Base-by-base conservation (phyloP, 805 yeast genomes). In the Zygosaccharomyces gambellarensis region DNA sequence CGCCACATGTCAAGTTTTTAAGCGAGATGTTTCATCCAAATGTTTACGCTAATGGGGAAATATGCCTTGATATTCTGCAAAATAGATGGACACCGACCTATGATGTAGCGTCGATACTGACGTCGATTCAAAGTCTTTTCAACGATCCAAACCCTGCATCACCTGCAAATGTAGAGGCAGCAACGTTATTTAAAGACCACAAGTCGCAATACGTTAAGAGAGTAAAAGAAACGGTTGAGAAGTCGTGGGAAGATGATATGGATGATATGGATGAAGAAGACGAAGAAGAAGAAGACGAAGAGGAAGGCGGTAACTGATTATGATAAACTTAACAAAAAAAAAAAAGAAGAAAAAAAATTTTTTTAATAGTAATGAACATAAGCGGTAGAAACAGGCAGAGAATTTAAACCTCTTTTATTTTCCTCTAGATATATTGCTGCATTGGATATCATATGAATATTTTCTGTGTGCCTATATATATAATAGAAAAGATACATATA, bases 21-120 rank as follows among this genome's bases (percentile, higher is more conserved):
- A 83, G 92, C 53, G 92, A 87, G 61, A 94, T 94, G 97, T 94
- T 94, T 68, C 99, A 94, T 66, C 99, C 99, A 2, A 94, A 94
- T 65, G 98, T 94, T 3, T 94, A 94, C 63, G 96, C 95, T 8
- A 79, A 84, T 42, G 99, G 99, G 23, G 98, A 94, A 63, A 80
- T 94, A 54, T 94, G 99, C 72, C 77, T 94, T 55, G 99, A 94
- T 71, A 94, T 94, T 57, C 74, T 94, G 57, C 99, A 94, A 67
- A 94, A 92, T 72, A 78, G 98, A 65, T 94, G 99, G 99, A 86
- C 96, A 23, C 99, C 99, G 10, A 94, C 99, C 0, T 94, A 92
- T 65, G 99, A 94, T 64, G 99, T 94, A 34, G 90, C 96, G 9
- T 89, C 96, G 10, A 92, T 94, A 49, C 75, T 94, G 59, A 94